Base-by-base conservation (phyloP, 2,329 filamentous ascomycete genomes). In the Colletotrichum agaves region DNA sequence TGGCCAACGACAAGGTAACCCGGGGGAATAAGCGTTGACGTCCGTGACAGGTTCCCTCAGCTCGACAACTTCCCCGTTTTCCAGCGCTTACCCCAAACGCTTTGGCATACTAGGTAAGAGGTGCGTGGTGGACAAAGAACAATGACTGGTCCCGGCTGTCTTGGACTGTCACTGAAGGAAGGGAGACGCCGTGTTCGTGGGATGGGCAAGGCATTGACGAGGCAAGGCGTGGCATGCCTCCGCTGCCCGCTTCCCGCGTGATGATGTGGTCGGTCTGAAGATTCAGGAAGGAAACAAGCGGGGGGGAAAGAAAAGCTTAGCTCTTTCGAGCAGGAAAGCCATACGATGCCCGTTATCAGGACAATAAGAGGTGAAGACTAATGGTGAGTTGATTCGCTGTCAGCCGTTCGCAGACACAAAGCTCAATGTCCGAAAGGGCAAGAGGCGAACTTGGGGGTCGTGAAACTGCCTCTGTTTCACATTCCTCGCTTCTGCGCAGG, bases 401-500 rank as follows among this genome's bases (percentile, higher is more conserved):
- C 65, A 64, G 55, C 55, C 11, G 41, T 59, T 65, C 55, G 19
- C 47, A 53, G 55, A 41, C 46, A 35, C 31, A 55, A 17, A 27
- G 39, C 23, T 59, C 47, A 67, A 68, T 68, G 41, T 65, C 55
- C 65, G 61, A 68, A 68, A 64, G 53, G 61, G 61, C 39, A 56
- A 67, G 64, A 58, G 61, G 53, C 53, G 65, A 60, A 60, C 41
- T 49, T 49, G 53, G 41, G 53, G 63, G 49, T 61, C 50, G 31
- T 69, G 66, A 69, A 69, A 69, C 66, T 56, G 57, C 33, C 62
- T 44, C 41, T 50, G 66, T 69, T 69, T 69, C 66, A 69, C 12
- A 44, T 56, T 44, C 23, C 53, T 60, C 65, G 61, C 61, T 68
- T 60, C 50, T 53, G 33, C 15, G 17, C 31, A 53, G 33, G 50